phyloP scores from a whole-genome alignment of 1,139 yeast genomes.

The Hanseniaspora sp. region DNA sequence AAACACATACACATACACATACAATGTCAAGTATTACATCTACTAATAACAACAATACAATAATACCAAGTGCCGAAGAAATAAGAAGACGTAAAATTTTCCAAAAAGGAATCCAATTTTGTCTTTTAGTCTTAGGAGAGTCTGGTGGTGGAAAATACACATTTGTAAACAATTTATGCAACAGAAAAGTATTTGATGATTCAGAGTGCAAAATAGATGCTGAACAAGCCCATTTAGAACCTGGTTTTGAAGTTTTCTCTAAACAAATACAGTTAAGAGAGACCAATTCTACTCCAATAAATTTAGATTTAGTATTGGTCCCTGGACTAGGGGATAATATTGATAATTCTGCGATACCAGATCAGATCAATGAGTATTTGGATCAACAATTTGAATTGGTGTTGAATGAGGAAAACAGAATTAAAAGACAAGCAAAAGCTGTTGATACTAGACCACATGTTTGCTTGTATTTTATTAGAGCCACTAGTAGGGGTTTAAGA shows the following conservation, averaged over 20 bases:
- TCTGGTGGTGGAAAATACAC: slow-evolving; percentile 55
- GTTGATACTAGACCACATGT: slow-evolving; percentile 55
- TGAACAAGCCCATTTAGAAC: slow-evolving; percentile 23
- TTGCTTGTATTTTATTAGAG: slow-evolving; percentile 48
- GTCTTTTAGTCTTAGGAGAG: slow-evolving; percentile 50
- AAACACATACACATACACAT: too few species aligned
- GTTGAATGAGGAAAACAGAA: slow-evolving; percentile 49
- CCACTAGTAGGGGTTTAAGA: slow-evolving; percentile 44
- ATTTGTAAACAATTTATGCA: slow-evolving; percentile 52
- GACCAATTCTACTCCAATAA: slow-evolving; percentile 35
- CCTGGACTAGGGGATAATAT: slow-evolving; percentile 40
- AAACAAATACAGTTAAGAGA: slow-evolving; percentile 30
- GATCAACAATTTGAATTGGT: slow-evolving; percentile 47
- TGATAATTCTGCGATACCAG: slow-evolving; percentile 28
- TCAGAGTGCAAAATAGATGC: slow-evolving; percentile 18
- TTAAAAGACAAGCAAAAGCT: slow-evolving; percentile 43
- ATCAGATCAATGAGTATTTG: slow-evolving; percentile 40
- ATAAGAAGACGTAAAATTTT: slow-evolving; percentile 49
- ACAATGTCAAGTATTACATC: background rate
- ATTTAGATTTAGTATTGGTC: slow-evolving; percentile 33
- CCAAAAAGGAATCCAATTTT: slow-evolving; percentile 47
- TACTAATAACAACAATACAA: background rate
- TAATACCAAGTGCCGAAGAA: slow-evolving; percentile 28
- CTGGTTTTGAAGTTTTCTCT: slow-evolving; percentile 24
- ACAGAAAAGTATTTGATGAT: slow-evolving; percentile 19